Evolutionary conservation across 1,139 yeast species (phyloP), one percentile per base, ranked within the genome.

Genomic region (Nadsonia commutata): DNA sequence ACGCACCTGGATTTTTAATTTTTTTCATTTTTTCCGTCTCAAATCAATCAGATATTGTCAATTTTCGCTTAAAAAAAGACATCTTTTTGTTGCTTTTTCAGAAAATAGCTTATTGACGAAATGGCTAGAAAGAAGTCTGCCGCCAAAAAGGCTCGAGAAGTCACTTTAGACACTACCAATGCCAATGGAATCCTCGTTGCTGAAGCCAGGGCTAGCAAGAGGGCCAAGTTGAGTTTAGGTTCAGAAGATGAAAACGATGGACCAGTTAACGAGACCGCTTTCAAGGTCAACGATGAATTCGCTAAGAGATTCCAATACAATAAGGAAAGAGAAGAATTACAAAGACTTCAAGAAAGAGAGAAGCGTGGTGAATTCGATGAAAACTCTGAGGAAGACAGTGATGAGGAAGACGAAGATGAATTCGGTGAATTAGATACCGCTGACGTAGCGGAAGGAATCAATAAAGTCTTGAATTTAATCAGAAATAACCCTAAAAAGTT

Each of bases 111-210:
- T 8, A 19, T 22, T 18, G 20, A 20, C 31, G 47, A 20, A 31
- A 84, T 84, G 95, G 82, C 94, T 40, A 78, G 95, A 74, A 84
- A 84, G 78, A 84, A 84, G 72, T 80, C 94, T 20, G 90, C 93
- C 38, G 71, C 90, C 46, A 82, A 80, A 57, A 80, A 68, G 60
- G 93, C 90, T 33, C 71, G 66, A 57, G 84, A 78, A 55, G 72
- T 68, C 20, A 36, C 33, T 16, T 20, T 43, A 11, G 41, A 39
- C 21, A 8, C 20, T 38, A 19, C 23, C 39, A 22, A 36, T 2
- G 16, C 5, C 5, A 27, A 9, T 27, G 38, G 31, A 13, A 31
- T 40, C 40, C 13, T 11, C n/a, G 43, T 31, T 19, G 40, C 20
- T 9, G 56, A 53, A 31, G 11, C 38, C 18, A 19, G 31, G 38